Percentiles rank a stretch among this genome's conserved stretches.
These are phyloP conservation scores for Paraurostyla sp. DNA, from an alignment of 73 alveolate genomes.

Conservation along the genomic window DNA sequence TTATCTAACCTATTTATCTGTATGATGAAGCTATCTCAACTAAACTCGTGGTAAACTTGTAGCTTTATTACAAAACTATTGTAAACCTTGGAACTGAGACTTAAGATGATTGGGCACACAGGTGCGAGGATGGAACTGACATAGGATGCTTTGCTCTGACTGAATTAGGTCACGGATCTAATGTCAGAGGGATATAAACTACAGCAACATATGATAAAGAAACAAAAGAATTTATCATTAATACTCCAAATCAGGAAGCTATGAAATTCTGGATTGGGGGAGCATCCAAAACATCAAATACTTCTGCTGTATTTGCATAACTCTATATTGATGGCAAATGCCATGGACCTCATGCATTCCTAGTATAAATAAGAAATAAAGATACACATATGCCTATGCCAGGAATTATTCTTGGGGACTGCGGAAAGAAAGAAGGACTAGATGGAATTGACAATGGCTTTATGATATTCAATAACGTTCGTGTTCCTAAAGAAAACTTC, in stretches of 20 bases:
- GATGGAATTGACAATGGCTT: constrained; percentile 91
- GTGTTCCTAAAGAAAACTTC: constrained; percentile 83
- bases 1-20: neutral
- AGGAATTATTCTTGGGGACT: constrained; percentile 87
- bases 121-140: constrained; percentile 65
- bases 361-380: constrained; percentile 80
- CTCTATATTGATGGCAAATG: constrained; percentile 68
- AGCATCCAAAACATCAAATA: constrained; percentile 77
- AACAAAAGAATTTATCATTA: constrained; percentile 72
- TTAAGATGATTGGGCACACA: constrained; percentile 68
- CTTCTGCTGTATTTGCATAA: constrained; percentile 83
- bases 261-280: constrained; percentile 89
- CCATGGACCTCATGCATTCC: constrained; percentile 86
- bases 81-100: constrained; percentile 89
- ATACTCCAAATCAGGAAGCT: constrained; percentile 78
- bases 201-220: constrained; percentile 81
- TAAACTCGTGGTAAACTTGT: constrained; percentile 76
- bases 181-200: constrained; percentile 79
- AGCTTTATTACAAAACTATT: constrained; percentile 77
- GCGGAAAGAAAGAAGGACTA: constrained; percentile 85
- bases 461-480: constrained; percentile 73
- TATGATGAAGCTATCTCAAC: neutral
- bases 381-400: constrained; percentile 72
- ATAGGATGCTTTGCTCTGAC: constrained; percentile 82
- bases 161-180: constrained; percentile 83